A percentile compares a stretch with the other conserved stretches of the same genome.
Evolutionary conservation across 352 stramenopile genomes (phyloP).

Genomic region (Thalassiosira mediterranea): DNA sequence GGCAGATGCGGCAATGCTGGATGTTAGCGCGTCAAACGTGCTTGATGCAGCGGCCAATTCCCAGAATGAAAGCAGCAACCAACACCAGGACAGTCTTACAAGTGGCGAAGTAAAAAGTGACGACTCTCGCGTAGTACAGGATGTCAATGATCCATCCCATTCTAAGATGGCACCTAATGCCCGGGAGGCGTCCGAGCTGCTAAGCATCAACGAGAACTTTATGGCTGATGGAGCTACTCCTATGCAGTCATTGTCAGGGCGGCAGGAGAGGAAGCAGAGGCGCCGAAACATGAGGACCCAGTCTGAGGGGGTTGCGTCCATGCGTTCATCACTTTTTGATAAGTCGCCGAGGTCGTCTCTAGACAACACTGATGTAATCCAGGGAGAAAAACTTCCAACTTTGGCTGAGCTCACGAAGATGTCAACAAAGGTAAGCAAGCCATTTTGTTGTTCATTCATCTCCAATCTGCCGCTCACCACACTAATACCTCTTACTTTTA

Average conservation of each 20-base stretch:
- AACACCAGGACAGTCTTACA: background rate
- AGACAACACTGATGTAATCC: too few relatives aligned
- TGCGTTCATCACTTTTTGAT: constrained; percentile 14
- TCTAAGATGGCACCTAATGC: background rate
- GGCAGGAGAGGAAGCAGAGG: constrained; percentile 11
- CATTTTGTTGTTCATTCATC: too few relatives aligned
- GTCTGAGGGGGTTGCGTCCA: constrained; percentile 17
- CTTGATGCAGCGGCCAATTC: background rate
- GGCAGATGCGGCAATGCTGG: background rate
- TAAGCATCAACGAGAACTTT: background rate
- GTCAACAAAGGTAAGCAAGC: background rate
- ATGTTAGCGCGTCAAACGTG: background rate
- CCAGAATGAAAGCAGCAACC: background rate
- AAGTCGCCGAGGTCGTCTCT: background rate
- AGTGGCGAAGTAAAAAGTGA: background rate
- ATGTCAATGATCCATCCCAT: background rate
- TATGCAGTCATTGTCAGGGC: background rate
- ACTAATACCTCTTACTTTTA: too few relatives aligned
- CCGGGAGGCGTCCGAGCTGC: background rate
- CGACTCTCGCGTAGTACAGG: too few relatives aligned
- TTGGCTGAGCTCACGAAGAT: too few relatives aligned
- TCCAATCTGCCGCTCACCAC: too few relatives aligned
- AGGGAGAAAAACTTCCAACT: too few relatives aligned
- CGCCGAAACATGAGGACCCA: constrained; percentile 20
- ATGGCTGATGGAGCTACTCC: background rate